A percentile compares a stretch with the other conserved stretches of the same genome.
phyloP scores from a whole-genome alignment of 805 yeast genomes.

The Kazachstania africana region DNA sequence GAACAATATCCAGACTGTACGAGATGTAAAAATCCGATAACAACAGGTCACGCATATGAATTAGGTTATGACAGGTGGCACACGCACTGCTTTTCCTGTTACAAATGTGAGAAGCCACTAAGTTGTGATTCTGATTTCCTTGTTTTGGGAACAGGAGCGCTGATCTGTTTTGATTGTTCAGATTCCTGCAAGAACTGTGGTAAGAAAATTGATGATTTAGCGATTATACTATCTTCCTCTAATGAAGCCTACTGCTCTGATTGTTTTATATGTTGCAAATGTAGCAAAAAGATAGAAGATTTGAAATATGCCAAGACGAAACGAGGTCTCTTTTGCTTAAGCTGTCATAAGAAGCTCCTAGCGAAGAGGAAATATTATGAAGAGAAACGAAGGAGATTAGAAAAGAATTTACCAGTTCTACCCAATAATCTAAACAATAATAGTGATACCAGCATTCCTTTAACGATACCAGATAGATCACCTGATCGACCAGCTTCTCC shows the following conservation, averaged over 20 bases:
- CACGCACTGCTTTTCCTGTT: constrained; percentile 81
- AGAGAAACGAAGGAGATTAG: constrained; percentile 19
- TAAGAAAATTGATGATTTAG: constrained; percentile 85
- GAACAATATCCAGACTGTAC: constrained; percentile 25
- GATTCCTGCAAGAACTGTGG: constrained; percentile 81
- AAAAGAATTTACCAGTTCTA: constrained; percentile 15
- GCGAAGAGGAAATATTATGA: constrained; percentile 54
- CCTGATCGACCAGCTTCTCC: not conserved
- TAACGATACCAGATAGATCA: constrained; percentile 7
- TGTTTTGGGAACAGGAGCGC: constrained; percentile 84
- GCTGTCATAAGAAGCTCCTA: constrained; percentile 76
- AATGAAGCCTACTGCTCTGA: constrained; percentile 89
- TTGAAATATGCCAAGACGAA: constrained; percentile 86
- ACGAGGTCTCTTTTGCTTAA: constrained; percentile 87
- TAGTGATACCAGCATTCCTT: not conserved
- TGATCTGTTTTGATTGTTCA: constrained; percentile 88
- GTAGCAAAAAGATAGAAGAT: constrained; percentile 81
- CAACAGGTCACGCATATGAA: constrained; percentile 91
- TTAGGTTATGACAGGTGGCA: constrained; percentile 95
- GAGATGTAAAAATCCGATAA: constrained; percentile 43
- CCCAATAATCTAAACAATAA: constrained; percentile 1
- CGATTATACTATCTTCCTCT: constrained; percentile 74
- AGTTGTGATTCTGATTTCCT: constrained; percentile 85
- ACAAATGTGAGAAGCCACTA: constrained; percentile 64
- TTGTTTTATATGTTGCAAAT: constrained; percentile 85